Evolutionary conservation across 1,284 basidiomycete genomes (phyloP), one percentile per base, ranked within the genome.

Genomic region (Sporisorium graminicola): DNA sequence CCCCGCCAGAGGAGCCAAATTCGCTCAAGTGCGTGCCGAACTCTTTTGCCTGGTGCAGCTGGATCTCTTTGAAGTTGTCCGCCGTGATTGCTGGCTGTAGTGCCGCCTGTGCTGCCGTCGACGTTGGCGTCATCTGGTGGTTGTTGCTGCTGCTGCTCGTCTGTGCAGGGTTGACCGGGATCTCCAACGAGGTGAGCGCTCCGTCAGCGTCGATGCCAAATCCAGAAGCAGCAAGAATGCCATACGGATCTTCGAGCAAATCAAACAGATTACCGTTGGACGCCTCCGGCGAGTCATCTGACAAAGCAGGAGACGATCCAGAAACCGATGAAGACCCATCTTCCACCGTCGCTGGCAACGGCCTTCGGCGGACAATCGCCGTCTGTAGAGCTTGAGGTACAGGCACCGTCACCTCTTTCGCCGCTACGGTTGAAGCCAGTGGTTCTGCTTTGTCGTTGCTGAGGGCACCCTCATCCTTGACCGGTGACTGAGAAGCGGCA

Each of bases 161-260:
- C 20, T 22, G 10, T 7, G 52, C 2, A 3, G 46, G 27, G 26
- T 47, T 37, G 35, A 54, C 33, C 6, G 61, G 50, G 4, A 72
- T 63, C 24, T 65, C 63, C n/a, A 72, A 50, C 43, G 59, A 58
- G 2, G 62, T 74, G 1, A 75, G 43, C 6, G 58, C 50, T 0
- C 73, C 71, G 18, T 63, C 64, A 1, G 58, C 64, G 20, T 72
- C 59, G 40, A 79, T 64, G 12, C 80, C 81, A 33, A 84, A 67
- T 22, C 82, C 82, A 33, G 70, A 78, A 8, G 80, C 79, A 3
- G 78, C 77, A 1, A 84, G 58, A 7, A 84, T 71, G 14, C 82
- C 82, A 58, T 84, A 84, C 14, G 82, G 82, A 64, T 84, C 82
- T 44, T 84, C 82, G 56, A 84, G 69, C 58, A 81, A 53, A 18